These are phyloP conservation scores for Tylopilus sp. DNA, from an alignment of 1,284 basidiomycete genomes.

Conservation along the genomic window DNA sequence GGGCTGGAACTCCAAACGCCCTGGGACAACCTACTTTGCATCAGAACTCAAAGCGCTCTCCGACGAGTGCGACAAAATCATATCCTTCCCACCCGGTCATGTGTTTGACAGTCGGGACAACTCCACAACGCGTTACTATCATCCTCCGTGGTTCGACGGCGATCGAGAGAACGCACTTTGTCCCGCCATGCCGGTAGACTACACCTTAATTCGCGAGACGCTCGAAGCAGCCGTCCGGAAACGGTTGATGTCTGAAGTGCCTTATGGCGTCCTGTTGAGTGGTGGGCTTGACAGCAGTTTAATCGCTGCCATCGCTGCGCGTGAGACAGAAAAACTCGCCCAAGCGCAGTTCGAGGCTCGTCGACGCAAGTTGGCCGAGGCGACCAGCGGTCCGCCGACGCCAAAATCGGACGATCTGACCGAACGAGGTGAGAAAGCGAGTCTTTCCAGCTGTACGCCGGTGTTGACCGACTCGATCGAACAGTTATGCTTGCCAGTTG, in stretches of 20 bases:
- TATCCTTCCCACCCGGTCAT: constrained; percentile 97
- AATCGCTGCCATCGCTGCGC: constrained; percentile 94
- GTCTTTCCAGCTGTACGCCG: neutral
- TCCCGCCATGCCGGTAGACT: constrained; percentile 68
- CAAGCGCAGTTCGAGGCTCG: constrained; percentile 73
- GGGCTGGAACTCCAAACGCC: constrained; percentile 84
- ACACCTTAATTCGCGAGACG: constrained; percentile 71
- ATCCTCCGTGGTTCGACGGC: constrained; percentile 82
- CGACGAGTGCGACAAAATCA: constrained; percentile 93
- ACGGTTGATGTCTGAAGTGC: constrained; percentile 97
- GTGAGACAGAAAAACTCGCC: constrained; percentile 93
- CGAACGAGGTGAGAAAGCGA: constrained; percentile 49
- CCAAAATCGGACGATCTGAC: constrained; percentile 44
- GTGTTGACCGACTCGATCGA: constrained; percentile 2
- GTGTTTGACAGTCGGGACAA: constrained; percentile 83
- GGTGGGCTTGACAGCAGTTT: constrained; percentile 96
- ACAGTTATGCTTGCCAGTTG: constrained; percentile 77
- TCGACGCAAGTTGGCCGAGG: constrained; percentile 54
- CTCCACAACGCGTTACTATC: constrained; percentile 78
- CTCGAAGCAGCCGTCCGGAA: constrained; percentile 94
- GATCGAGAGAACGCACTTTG: constrained; percentile 57
- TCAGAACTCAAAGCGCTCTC: constrained; percentile 94
- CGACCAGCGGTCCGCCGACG: constrained; percentile 54
- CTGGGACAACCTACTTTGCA: constrained; percentile 87
- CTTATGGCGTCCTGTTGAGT: constrained; percentile 94